Base-by-base conservation (phyloP, 306 rosid genomes). In the Chamaecrista fasciculata region DNA sequence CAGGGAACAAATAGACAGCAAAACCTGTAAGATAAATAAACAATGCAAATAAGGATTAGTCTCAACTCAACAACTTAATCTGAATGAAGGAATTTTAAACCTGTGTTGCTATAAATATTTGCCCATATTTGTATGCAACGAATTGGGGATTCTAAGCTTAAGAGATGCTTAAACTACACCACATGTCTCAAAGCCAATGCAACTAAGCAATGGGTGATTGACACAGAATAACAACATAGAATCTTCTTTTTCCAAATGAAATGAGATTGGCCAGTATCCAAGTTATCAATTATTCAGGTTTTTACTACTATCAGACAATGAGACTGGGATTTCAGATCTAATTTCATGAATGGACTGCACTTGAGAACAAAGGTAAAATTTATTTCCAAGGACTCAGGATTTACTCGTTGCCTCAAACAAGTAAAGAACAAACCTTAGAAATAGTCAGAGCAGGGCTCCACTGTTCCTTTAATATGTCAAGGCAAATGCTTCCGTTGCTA, bases 371-470 rank as follows among this genome's bases (percentile, higher is more conserved):
- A 23, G 53, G 60, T 12, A 57, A 42, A 24, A 21, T 69, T 14
- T 44, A 36, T 28, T 73, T 33, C 65, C 18, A 65, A 23, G 71
- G 63, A 62, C 4, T 4, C 23, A 25, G 24, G n/a, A 11, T 19
- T 40, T 26, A 67, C 48, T 40, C 5, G 18, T 46, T 20, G 40
- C 36, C 65, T 16, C 51, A 40, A 44, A 37, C 10, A 18, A 18
- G 44, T 66, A 18, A 72, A 66, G 61, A 48, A 50, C 75, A 58
- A 28, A 90, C 97, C 97, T 91, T 91, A 11, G 97, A 91, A 74
- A 91, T 91, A 66, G 97, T 91, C 72, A 91, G 80, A 46, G 97
- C 97, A 62, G 97, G 97, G 81, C 97, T 91, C 97, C 97, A 91
- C 53, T 91, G 97, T 75, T 91, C 97, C 78, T 91, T 91, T 86